These are phyloP conservation scores for Stagonosporopsis cucurbitacearum DNA, from an alignment of 2,329 filamentous ascomycete species.

Conservation along the genomic window DNA sequence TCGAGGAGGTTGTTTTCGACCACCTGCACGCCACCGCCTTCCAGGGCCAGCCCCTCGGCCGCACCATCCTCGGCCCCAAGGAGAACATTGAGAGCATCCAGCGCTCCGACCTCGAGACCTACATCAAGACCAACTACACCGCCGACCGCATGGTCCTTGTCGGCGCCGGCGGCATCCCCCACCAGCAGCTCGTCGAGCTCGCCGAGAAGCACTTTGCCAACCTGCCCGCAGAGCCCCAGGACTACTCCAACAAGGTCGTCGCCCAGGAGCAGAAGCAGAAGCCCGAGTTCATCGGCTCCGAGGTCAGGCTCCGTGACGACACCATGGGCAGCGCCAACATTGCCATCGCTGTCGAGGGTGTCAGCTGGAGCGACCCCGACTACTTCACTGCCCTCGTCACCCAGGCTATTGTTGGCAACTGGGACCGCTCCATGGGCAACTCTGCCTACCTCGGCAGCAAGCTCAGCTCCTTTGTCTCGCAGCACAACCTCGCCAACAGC, in stretches of 20 bases:
- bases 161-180: conserved; percentile 90
- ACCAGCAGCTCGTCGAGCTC: conserved; percentile 91
- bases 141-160: conserved; percentile 99
- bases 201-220: conserved; percentile 93
- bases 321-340: conserved; percentile 96
- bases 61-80: conserved; percentile 95
- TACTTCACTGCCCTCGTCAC: conserved; percentile 98
- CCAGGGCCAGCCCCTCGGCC: conserved; percentile 93
- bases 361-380: conserved; percentile 98
- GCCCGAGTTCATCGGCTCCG: conserved; percentile 95
- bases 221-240: conserved; percentile 76
- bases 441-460: conserved; percentile 97
- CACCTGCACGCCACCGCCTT: conserved; percentile 98
- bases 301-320: conserved; percentile 94
- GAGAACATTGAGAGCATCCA: conserved; percentile 98
- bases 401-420: conserved; percentile 99
- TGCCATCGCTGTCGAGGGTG: conserved; percentile 97
- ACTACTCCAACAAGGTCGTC: conserved; percentile 73
- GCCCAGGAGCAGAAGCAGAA: conserved; percentile 79
- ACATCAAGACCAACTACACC: conserved; percentile 99
- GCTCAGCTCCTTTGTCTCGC: conserved; percentile 92
- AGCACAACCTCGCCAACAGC: conserved; percentile 96
- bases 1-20: conserved; percentile 99
- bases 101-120: conserved; percentile 86
- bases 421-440: conserved; percentile 98